Percentiles rank a stretch among this genome's conserved stretches.
These are phyloP conservation scores for Cladosporium sp. DNA, from an alignment of 2,329 filamentous ascomycete genomes.

Conservation along the genomic window DNA sequence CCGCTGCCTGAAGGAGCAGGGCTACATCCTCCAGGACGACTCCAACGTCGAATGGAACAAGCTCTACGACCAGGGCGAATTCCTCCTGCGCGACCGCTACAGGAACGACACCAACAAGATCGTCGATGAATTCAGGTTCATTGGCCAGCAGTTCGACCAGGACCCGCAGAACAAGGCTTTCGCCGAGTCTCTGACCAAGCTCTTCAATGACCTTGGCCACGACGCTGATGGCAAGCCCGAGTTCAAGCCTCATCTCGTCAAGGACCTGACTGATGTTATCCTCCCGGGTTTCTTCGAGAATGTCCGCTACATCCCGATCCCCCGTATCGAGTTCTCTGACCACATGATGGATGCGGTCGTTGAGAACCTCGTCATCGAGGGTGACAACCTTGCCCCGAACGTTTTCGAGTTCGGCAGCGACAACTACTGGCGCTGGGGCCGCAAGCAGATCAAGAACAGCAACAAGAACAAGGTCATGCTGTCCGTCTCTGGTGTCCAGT, in stretches of 20 bases:
- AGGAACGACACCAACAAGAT: conserved; percentile 77
- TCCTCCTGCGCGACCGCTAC: conserved; percentile 84
- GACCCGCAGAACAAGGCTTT: conserved; percentile 84
- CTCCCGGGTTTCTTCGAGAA: conserved; percentile 76
- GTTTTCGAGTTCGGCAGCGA: conserved; percentile 80
- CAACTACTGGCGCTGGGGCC: conserved; percentile 92
- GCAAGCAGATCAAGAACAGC: conserved; percentile 77
- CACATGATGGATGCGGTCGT: conserved; percentile 77
- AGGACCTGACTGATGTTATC: conserved; percentile 82
- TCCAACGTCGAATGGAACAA: conserved; percentile 76
- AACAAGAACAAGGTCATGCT: conserved; percentile 80
- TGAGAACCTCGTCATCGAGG: conserved; percentile 92
- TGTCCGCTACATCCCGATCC: conserved; percentile 83
- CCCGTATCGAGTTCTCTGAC: conserved; percentile 89
- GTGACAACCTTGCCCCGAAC: conserved; percentile 95
- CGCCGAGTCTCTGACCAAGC: conserved; percentile 65
- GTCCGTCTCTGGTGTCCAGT: conserved; percentile 82
- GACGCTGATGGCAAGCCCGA: conserved; percentile 74
- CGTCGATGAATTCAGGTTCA: conserved; percentile 82
- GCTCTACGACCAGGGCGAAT: conserved; percentile 78
- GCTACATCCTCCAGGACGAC: conserved; percentile 77
- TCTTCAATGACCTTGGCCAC: conserved; percentile 86
- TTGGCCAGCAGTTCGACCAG: conserved; percentile 81
- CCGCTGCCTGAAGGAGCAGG: conserved; percentile 78
- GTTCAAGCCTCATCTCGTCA: conserved; percentile 90